phyloP scores from a whole-genome alignment of 225 moss, liverwort and hornwort species.

The Straminergon stramineum region DNA sequence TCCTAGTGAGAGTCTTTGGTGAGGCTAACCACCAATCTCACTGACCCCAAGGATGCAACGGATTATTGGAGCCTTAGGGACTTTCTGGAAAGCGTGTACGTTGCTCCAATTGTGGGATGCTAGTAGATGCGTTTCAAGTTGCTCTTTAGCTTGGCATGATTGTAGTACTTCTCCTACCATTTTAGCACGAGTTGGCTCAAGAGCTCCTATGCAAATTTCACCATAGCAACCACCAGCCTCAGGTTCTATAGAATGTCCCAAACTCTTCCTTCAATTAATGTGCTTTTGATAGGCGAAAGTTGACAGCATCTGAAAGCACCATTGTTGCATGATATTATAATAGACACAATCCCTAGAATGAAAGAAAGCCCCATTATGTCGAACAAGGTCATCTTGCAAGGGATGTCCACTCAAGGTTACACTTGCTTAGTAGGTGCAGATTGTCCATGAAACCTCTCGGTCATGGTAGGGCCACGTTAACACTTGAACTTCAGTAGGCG shows the following conservation, averaged over 20 bases:
- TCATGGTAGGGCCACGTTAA: neutral
- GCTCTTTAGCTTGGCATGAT: constrained; percentile 18
- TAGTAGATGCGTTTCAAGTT: constrained; percentile 25
- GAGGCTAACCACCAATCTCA: neutral
- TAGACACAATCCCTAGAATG: neutral
- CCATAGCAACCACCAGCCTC: neutral
- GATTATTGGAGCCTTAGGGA: constrained; percentile 2
- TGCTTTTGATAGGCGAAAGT: neutral
- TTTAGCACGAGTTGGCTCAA: constrained; percentile 17
- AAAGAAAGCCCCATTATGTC: neutral
- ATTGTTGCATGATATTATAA: neutral
- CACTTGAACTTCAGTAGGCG: neutral
- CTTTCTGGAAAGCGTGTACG: constrained; percentile 2
- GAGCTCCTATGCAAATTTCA: constrained; percentile 23
- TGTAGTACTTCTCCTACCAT: constrained; percentile 37
- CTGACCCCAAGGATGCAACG: neutral
- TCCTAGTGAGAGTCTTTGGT: neutral
- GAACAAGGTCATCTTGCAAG: neutral
- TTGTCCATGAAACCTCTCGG: neutral
- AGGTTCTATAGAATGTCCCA: neutral
- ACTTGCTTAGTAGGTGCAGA: neutral
- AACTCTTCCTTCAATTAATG: neutral
- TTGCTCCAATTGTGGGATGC: constrained; percentile 2
- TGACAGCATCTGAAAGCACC: neutral
- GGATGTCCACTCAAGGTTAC: neutral